Evolutionary conservation across 2,329 filamentous ascomycete species (phyloP).

Genomic region (Macroventuria anomochaeta): DNA sequence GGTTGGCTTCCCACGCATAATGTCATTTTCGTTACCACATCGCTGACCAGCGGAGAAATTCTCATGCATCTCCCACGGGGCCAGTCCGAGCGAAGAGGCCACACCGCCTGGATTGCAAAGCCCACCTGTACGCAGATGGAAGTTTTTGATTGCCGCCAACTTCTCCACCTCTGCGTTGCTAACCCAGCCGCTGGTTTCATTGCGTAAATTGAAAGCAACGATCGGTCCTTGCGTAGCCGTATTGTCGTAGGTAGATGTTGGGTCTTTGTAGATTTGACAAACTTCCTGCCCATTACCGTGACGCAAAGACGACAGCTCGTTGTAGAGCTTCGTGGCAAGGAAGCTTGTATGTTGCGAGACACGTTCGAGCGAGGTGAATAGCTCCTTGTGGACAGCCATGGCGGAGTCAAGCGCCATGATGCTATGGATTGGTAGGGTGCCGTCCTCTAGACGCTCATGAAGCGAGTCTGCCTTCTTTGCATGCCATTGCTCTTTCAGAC

Average conservation of each 20-base stretch:
- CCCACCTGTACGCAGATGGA: constrained; percentile 87
- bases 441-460: constrained; percentile 87
- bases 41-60: constrained; percentile 87
- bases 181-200: constrained; percentile 73
- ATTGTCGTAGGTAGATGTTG: constrained; percentile 52
- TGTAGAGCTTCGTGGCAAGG: constrained; percentile 66
- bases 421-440: constrained; percentile 86
- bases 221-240: constrained; percentile 69
- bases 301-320: constrained; percentile 63
- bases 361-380: constrained; percentile 74
- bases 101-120: constrained; percentile 92
- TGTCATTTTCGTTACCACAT: constrained; percentile 82
- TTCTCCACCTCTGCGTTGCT: constrained; percentile 88
- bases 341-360: constrained; percentile 75
- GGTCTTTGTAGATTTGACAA: constrained; percentile 68
- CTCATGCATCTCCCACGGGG: constrained; percentile 79
- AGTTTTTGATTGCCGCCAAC: constrained; percentile 75
- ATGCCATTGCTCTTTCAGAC: constrained; percentile 81
- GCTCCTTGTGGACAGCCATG: constrained; percentile 68
- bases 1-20: constrained; percentile 83
- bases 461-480: constrained; percentile 72
- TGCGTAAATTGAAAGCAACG: constrained; percentile 81
- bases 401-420: constrained; percentile 84
- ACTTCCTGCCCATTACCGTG: constrained; percentile 73
- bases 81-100: constrained; percentile 72